Evolutionary conservation across 805 yeast species (phyloP), one percentile per base, ranked within the genome.

Genomic region (Ogataea kodamae): DNA sequence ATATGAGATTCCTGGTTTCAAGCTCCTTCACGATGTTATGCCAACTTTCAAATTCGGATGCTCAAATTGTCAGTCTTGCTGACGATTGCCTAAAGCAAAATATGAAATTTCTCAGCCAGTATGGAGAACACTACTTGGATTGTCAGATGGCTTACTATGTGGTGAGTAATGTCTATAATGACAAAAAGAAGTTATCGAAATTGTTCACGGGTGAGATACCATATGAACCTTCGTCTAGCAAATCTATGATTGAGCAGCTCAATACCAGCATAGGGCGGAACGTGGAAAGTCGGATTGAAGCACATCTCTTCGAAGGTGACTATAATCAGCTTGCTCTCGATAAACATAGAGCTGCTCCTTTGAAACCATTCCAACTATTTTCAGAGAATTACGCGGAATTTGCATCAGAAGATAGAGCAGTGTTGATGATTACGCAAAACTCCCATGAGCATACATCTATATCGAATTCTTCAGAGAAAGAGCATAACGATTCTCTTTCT

Each of bases 1-100:
- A 27, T 29, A 24, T 39, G 21, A 35, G 32, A n/a, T 34, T 30
- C 20, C 55, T 78, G 25, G 78, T 77, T 52, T 70, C 78, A 25
- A 84, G 88, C 6, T 64, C 77, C 43, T 65, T 78, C 46, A 76
- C 79, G 65, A 70, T 81, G 50, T 65, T 78, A 8, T 78, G 77
- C 54, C 87, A 81, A 57, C 68, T 74, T 13, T 23, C 36, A 8
- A 43, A 41, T 28, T 26, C 18, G 5, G 42, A 43, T n/a, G 22
- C 35, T 1, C 21, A 28, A 14, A 35, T 47, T 9, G 19, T 44
- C 3, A 30, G 25, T n/a, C 18, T 40, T 9, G 49, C 52, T 3
- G 26, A 40, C 10, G 16, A 24, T 3, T 30, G 42, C 11, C 14
- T 42, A 9, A 30, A 26, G 14, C 23, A 26, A 15, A 40, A 43